Conservation (phyloP, 257 asterid genomes). For the Plantago ovata region DNA sequence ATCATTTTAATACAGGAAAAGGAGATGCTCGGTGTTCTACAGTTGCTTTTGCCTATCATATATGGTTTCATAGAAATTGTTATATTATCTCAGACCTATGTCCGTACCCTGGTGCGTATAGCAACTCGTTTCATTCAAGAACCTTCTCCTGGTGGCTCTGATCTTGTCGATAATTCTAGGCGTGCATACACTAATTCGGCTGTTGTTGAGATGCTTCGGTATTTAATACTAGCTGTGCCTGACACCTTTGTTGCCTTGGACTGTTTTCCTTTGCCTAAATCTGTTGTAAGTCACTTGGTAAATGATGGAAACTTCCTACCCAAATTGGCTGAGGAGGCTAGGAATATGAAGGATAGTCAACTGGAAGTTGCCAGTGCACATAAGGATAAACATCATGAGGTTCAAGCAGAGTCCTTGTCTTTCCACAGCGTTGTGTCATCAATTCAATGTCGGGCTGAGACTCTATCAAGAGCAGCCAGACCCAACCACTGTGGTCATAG, state of each 20-base stretch:
- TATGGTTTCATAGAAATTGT: slow-evolving; percentile 88
- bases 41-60: slow-evolving; percentile 85
- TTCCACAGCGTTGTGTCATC: slow-evolving; percentile 66
- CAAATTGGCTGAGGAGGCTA: slow-evolving; percentile 63
- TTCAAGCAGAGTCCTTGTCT: slow-evolving; percentile 56
- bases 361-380: slow-evolving; percentile 44
- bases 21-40: slow-evolving; percentile 75
- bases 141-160: slow-evolving; percentile 98
- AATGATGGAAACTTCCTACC: slow-evolving; percentile 76
- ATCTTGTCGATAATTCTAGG: slow-evolving; percentile 91
- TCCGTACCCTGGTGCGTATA: slow-evolving; percentile 64
- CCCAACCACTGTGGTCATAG: slow-evolving; percentile 67
- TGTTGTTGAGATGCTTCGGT: slow-evolving; percentile 97
- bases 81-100: slow-evolving; percentile 88
- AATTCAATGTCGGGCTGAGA: slow-evolving; percentile 70
- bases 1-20: slow-evolving; percentile 61
- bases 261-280: slow-evolving; percentile 78
- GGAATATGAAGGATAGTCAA: slow-evolving; percentile 52
- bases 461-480: slow-evolving; percentile 72
- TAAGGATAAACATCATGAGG: slow-evolving; percentile 51
- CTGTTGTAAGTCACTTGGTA: slow-evolving; percentile 51
- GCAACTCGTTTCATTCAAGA: slow-evolving; percentile 80
- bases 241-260: slow-evolving; percentile 96
- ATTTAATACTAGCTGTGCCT: slow-evolving; percentile 84
- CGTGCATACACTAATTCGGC: slow-evolving; percentile 90